Evolutionary conservation across 2,329 filamentous ascomycete genomes (phyloP), one percentile per base, ranked within the genome.

Genomic region (Dryadomyces sulphureus): DNA sequence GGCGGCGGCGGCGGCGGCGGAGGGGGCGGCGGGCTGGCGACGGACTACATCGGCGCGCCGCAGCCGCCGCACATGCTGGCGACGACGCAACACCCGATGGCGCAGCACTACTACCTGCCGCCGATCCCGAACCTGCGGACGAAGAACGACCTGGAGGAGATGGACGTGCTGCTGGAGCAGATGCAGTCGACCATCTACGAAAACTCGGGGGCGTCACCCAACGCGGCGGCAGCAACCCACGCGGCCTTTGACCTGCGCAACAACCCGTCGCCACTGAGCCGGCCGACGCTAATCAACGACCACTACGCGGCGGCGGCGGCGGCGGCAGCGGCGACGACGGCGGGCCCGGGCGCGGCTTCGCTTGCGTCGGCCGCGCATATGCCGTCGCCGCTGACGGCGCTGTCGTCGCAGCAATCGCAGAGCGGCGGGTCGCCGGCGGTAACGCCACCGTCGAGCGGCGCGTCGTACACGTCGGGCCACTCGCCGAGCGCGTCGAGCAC

Each of bases 101-200:
- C 81, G 36, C 79, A 86, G 60, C 85, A 89, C 57, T 94, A 95
- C 66, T 86, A 87, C 51, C 72, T 95, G 49, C 86, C 92, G 45
- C 79, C 88, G 9, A 87, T 94, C 69, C 79, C 80, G 41, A 93
- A 88, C 56, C 73, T 93, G 47, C 81, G 90, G 58, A 95, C 89
- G 42, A 94, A 96, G 73, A 88, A 79, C 61, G 92, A 98, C 60
- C 72, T 98, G 38, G 70, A 94, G 60, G 88, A 94, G 61, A 89
- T 96, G 57, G 92, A 96, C 62, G 84, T 88, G 59, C 85, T 96
- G 62, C 76, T 98, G 46, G 88, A 94, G 65, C 87, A 95, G 65
- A 90, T 96, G 72, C 89, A 95, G 65, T 81, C 83, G 53, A 95
- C 90, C 40, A 87, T 96, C 42, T 96, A 96, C 60, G 92, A 96